These are phyloP conservation scores for Candida oleophila DNA, from an alignment of 805 yeast species.

Conservation along the genomic window DNA sequence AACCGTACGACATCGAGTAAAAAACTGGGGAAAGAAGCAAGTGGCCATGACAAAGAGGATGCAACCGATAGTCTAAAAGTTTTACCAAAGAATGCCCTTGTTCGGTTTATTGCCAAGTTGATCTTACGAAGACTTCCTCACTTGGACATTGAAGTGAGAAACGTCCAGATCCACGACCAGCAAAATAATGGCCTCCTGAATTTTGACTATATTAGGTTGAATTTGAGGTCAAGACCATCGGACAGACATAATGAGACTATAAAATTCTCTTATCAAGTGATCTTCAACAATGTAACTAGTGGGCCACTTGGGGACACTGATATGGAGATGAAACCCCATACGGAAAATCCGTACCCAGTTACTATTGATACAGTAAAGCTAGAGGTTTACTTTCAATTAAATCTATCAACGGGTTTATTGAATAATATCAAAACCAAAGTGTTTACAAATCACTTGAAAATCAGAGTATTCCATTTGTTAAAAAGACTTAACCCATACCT, in stretches of 20 bases:
- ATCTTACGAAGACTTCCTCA: conserved; percentile 19
- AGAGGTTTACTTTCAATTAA: conserved; percentile 14
- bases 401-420: conserved; percentile 17
- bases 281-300: conserved; percentile 9
- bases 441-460: conserved; percentile 20
- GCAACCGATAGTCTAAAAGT: conserved; percentile 10
- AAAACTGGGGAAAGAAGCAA: not conserved
- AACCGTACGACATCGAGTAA: too few relatives aligned
- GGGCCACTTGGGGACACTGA: not conserved
- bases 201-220: conserved; percentile 21
- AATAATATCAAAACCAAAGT: conserved; percentile 17
- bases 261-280: conserved; percentile 16
- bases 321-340: not conserved
- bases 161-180: conserved; percentile 5
- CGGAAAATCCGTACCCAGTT: not conserved
- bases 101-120: conserved; percentile 10
- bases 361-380: conserved; percentile 12
- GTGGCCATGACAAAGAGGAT: not conserved
- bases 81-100: conserved; percentile 16
- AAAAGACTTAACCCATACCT: conserved; percentile 11
- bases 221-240: conserved; percentile 18
- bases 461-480: conserved; percentile 20
- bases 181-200: conserved; percentile 5
- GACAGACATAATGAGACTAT: conserved; percentile 13
- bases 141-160: conserved; percentile 22